Base-by-base conservation (phyloP, 768 basidiomycete species). In the Pisolithus sp. region DNA sequence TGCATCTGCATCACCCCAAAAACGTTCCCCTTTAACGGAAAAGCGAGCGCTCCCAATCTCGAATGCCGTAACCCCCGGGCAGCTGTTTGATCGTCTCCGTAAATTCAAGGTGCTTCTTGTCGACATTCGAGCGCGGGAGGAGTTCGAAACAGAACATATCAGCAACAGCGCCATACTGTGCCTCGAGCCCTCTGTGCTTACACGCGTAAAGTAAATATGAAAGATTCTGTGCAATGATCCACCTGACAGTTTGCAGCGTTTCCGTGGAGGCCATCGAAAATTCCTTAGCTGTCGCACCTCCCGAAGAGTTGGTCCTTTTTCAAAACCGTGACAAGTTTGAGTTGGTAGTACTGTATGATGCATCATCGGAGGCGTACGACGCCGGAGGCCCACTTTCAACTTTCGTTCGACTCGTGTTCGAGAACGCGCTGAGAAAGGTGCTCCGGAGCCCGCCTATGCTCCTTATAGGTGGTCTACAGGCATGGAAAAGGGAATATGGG, bases 311-410 rank as follows among this genome's bases (percentile, higher is more conserved):
- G 42, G 74, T 76, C 2, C 73, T 88, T n/a, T 98, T 98, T 66
- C 66, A 72, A 39, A 87, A 91, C 54, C 87, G 95, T 38, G 81
- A 93, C 61, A 85, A 87, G 59, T 95, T 89, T 64, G 93, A 96
- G 58, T 68, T 94, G 20, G 82, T 99, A 23, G 89, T 85, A 15
- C 72, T 97, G 4, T 93, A 93, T 66, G 94, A 98, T 66, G 61
- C 77, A 46, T 66, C 73, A 28, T 83, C 89, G 43, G 74, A 78
- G 49, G 66, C 72, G 17, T 76, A 81, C 48, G 78, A 76, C 2
- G 65, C 71, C 18, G 72, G 73, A 9, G 73, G 81, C 0, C 79
- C 83, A 0, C 64, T 88, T n/a, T 73, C 79, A 2, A 63, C 74
- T 18, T 76, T 94, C 21, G 73, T 83, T 49, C 74, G 78, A 9